Conservation (phyloP, 2,329 filamentous ascomycete species). For the Teratosphaeria nubilosa region DNA sequence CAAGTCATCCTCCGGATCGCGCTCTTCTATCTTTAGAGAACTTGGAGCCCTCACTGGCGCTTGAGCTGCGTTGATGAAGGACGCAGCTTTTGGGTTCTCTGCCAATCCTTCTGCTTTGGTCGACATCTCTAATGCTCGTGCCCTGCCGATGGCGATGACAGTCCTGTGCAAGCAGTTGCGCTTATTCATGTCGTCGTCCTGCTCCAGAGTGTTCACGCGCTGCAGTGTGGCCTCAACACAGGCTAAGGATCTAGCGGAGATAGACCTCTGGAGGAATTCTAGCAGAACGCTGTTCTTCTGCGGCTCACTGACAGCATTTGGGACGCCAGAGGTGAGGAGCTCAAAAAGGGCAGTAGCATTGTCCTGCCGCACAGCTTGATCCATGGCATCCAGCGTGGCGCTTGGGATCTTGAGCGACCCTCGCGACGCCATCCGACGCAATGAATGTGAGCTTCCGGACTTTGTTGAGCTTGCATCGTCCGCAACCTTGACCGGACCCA, state of each 20-base stretch:
- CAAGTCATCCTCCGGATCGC: conserved; percentile 46
- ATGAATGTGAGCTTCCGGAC: conserved; percentile 49
- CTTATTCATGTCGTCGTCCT: conserved; percentile 85
- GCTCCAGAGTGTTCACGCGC: conserved; percentile 62
- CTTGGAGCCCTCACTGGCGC: conserved; percentile 54
- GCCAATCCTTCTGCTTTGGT: conserved; percentile 14
- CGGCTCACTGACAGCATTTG: conserved; percentile 33
- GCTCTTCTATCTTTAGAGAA: conserved; percentile 55
- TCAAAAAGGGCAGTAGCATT: conserved; percentile 47
- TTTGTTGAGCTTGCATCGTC: conserved; percentile 66
- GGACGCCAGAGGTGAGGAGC: conserved; percentile 23
- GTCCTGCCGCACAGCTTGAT: conserved; percentile 61
- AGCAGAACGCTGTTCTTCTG: conserved; percentile 59
- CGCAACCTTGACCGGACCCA: conserved; percentile 64
- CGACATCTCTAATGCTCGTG: conserved; percentile 43
- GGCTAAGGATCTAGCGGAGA: conserved; percentile 56
- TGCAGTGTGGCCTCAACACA: conserved; percentile 64
- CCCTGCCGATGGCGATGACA: conserved; percentile 81
- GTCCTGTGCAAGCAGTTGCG: conserved; percentile 89
- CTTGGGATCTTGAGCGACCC: conserved; percentile 63
- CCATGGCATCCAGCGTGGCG: conserved; percentile 58
- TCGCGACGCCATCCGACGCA: conserved; percentile 67
- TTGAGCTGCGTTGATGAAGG: conserved; percentile 71
- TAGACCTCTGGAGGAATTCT: conserved; percentile 68
- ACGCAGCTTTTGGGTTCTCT: conserved; percentile 46